Evolutionary conservation across 2,329 filamentous ascomycete species (phyloP), one percentile per base, ranked within the genome.

Genomic region (Claviceps monticola): DNA sequence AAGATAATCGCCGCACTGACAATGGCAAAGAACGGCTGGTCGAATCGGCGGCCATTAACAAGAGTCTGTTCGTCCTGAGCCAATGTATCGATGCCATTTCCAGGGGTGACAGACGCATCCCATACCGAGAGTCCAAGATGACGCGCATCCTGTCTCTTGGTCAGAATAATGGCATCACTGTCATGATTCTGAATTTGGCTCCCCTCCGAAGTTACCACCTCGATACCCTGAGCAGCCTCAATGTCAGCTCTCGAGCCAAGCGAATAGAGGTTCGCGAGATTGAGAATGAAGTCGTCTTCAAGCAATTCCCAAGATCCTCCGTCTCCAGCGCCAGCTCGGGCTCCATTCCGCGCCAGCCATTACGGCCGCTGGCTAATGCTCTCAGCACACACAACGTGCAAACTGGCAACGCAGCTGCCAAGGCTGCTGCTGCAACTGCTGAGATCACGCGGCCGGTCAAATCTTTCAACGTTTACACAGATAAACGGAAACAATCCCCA

Each of bases 11-110:
- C 48, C 77, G 91, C 48, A 97, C 91, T 0, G 91, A 95, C 50
- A 97, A 97, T 66, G 88, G 84, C 60, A 93, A 90, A 65, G 89
- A 95, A 66, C 79, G 91, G 26, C 74, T 97, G 64, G 80, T 95
- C n/a, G 91, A 97, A 68, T 95, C 89, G 41, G 89, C 91, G 0
- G 91, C 88, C 62, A 97, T 97, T 73, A 97, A 97, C 76, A 97
- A 96, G 71, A 94, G 88, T 56, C 74, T 97, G 6, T 97, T 97
- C 61, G 90, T 96, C 17, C 72, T 97, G 48, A 91, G 88, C 44
- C 89, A 95, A 65, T 97, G 91, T 61, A 91, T 97, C 50, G 91
- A 97, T 64, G 91, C 91, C 52, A 97, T 97, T 63, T 86, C 85
- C 1, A 73, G 79, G 23, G 79, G 80, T 36, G 80, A 84, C 64